Base-by-base conservation (phyloP, 2,329 filamentous ascomycete species). In the Ophiostoma sp. region DNA sequence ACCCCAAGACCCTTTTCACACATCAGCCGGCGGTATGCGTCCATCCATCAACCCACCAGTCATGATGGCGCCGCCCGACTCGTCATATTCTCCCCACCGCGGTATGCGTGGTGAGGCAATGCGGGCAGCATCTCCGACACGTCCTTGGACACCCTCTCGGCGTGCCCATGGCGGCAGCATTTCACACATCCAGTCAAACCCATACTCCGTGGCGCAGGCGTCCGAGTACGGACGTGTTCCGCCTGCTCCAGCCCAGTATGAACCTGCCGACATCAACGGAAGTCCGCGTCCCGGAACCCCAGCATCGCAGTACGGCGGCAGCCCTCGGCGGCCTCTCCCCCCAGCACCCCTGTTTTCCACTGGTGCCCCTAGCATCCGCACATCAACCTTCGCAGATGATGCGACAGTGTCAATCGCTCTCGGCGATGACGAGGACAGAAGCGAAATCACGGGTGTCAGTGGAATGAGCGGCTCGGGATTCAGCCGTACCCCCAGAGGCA, bases 271-370 rank as follows among this genome's bases (percentile, higher is more conserved):
- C 75, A 80, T 98, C 71, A 94, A 98, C 76, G 95, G 95, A 67
- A 94, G 88, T 72, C 94, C 95, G 7, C 84, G 95, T 71, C 94
- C 95, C 1, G 94, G 94, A 5, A 97, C 94, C 0, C 93, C 94
- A 1, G 93, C 93, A 0, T 94, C 93, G 1, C 86, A 89, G 77
- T 97, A 98, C 78, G 91, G 93, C 27, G 91, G 93, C 3, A 96
- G 93, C 77, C 92, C 94, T 13, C 87, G 93, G 74, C 86, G 94
- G 70, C 94, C 94, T 3, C 83, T 98, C 41, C 95, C 95, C 2
- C 93, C 93, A 0, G 92, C 93, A 39, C 95, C 95, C 4, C 83
- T 97, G 10, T 98, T 97, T 77, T 86, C 90, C 2, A 13, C 48
- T 4, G 41, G 82, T 82, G 78, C 52, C 15, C 62, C 62, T 3